Base-by-base conservation (phyloP, 2,329 filamentous ascomycete species). In the Boeremia lycopersici region DNA sequence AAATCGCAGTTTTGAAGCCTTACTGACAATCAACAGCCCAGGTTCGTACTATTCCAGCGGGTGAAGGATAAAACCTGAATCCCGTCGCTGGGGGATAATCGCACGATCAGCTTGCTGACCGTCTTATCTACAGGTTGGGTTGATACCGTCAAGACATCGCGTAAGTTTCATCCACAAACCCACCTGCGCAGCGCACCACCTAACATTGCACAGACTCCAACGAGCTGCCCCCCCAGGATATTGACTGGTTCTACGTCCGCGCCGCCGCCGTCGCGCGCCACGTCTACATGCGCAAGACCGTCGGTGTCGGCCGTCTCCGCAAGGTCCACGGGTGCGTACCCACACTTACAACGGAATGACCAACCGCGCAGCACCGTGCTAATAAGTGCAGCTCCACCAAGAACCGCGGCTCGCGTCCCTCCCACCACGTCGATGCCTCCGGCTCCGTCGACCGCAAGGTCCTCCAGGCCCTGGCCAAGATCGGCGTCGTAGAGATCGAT, bases 261-360 rank as follows among this genome's bases (percentile, higher is more conserved):
- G 93, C 93, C 74, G 95, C 95, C 73, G 88, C 93, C 69, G 89
- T 99, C 78, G 95, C 95, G 76, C 92, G 93, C 77, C 93, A 98
- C 86, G 89, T 99, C 85, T 99, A 99, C 87, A 86, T 99, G 80
- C 90, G 95, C 84, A 99, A 99, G 87, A 97, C 93, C 64, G 93
- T 99, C 78, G 95, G 95, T 86, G 91, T 99, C 72, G 95, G 95
- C 82, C 92, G 95, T 77, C 88, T 99, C 73, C 90, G 93, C 81
- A 96, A 96, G 85, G 90, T 89, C 67, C 95, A 99, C 87, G 95
- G 72, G 69, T 74, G 63, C 57, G 67, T 34, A 46, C 8, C 19
- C 33, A 28, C 13, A 17, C n/a, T 2, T 9, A 13, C 17, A 10
- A 6, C 33, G 19, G 19, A 23, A 23, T 23, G 5, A 17, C 19